These are phyloP conservation scores for Piper betle DNA, from an alignment of 164 flowering plant species.

Conservation along the genomic window DNA sequence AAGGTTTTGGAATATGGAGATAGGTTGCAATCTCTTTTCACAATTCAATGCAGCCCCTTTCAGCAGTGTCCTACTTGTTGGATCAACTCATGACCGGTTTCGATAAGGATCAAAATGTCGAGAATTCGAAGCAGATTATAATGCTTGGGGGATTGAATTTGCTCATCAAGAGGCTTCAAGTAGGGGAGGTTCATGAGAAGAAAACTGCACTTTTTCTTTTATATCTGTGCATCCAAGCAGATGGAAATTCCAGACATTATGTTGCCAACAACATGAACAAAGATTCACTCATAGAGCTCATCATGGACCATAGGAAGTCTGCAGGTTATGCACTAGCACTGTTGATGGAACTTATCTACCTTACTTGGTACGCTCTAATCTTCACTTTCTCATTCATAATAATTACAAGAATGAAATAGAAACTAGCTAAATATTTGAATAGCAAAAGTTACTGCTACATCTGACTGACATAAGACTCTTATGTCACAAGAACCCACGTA, in stretches of 20 bases:
- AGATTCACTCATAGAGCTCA: conserved; percentile 33
- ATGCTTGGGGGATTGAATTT: conserved; percentile 48
- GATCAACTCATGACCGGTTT: conserved; percentile 51
- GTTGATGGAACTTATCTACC: conserved; percentile 41
- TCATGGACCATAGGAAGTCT: conserved; percentile 11
- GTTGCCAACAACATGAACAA: conserved; percentile 33
- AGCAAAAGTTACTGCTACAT: neutral
- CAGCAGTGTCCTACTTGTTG: conserved; percentile 48
- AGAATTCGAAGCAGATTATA: conserved; percentile 46
- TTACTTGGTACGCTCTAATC: conserved; percentile 26
- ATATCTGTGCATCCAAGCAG: conserved; percentile 39
- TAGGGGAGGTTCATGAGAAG: conserved; percentile 30
- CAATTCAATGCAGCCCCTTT: conserved; percentile 34
- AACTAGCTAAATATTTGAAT: neutral
- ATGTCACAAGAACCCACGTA: conserved; percentile 28
- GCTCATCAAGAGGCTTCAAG: conserved; percentile 28
- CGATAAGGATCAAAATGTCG: conserved; percentile 38
- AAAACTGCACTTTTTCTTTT: conserved; percentile 27
- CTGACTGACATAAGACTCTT: neutral
- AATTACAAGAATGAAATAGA: neutral
- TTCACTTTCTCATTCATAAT: neutral
- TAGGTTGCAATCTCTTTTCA: conserved; percentile 41
- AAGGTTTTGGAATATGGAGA: conserved; percentile 59
- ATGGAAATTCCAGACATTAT: conserved; percentile 43
- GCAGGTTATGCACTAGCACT: conserved; percentile 20